Evolutionary conservation across 495 filamentous ascomycete species (phyloP), one percentile per base, ranked within the genome.

Genomic region (Penicillium lividum): DNA sequence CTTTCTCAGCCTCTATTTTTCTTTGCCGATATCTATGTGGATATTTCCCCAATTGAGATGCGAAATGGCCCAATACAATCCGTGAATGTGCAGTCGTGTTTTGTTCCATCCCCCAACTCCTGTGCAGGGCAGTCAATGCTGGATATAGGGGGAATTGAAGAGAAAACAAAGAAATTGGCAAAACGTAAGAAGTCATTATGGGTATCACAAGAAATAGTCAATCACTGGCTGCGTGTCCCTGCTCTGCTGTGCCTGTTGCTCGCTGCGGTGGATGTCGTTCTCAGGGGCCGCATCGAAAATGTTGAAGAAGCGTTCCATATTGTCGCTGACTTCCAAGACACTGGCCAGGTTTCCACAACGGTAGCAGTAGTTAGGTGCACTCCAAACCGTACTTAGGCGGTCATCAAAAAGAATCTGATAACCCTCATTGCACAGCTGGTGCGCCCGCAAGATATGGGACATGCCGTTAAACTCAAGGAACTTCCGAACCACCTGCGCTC

Each of bases 321-420:
- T 84, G 70, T 96, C 91, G 68, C 90, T 90, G 43, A 98, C 95
- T 74, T 98, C 94, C 13, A 98, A 79, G 30, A 98, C 94, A 74
- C 91, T 96, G 9, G 94, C 94, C 83, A 97, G 87, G 68, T 98
- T 98, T 18, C 94, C 94, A 73, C 94, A 98, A 16, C 93, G 80
- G 70, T 96, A 96, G 74, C 93, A 97, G 74, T 97, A 97, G 65
- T 97, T 97, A 4, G 93, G 93, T 3, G 93, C 94, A 68, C 90
- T 95, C 94, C 94, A 98, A 4, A 98, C 94, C 4, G 95, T 98
- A 72, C 89, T 94, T 53, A 98, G 76, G 22, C 86, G 86, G 72
- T 97, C 92, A 69, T 97, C 94, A 71, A 94, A 98, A 5, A 98
- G 82, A 53, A 96, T 87, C 74, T 97, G 93, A 72, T 91, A 98